Evolutionary conservation across 2,329 filamentous ascomycete genomes (phyloP).

Genomic region (Cladosporium sp.): DNA sequence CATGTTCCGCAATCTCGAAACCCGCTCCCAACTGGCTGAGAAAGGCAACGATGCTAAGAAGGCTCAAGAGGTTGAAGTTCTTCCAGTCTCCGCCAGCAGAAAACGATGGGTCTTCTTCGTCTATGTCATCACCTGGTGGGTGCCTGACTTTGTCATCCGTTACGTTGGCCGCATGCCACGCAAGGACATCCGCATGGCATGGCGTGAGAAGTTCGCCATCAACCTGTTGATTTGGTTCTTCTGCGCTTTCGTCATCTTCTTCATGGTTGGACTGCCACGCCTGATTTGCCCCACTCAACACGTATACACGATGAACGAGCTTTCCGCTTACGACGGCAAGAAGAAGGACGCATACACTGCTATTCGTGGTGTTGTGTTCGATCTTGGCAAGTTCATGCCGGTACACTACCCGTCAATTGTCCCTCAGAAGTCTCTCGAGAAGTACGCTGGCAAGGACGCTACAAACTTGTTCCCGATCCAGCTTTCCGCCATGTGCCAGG

Average conservation of each 20-base stretch:
- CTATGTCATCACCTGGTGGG: slow-evolving; percentile 79
- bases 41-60: slow-evolving; percentile 88
- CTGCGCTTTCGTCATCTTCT: slow-evolving; percentile 77
- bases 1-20: slow-evolving; percentile 98
- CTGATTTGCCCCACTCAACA: slow-evolving; percentile 90
- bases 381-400: slow-evolving; percentile 72
- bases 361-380: slow-evolving; percentile 87
- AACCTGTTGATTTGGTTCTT: slow-evolving; percentile 95
- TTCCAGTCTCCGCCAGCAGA: slow-evolving; percentile 73
- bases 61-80: slow-evolving; percentile 86
- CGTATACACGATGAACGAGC: slow-evolving; percentile 78
- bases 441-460: slow-evolving; percentile 87
- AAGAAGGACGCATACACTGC: slow-evolving; percentile 69
- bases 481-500: slow-evolving; percentile 86
- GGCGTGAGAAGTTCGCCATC: slow-evolving; percentile 97
- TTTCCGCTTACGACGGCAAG: slow-evolving; percentile 69
- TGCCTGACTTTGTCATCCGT: slow-evolving; percentile 82
- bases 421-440: slow-evolving; percentile 64
- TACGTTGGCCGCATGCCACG: slow-evolving; percentile 81
- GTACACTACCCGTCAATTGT: slow-evolving; percentile 75
- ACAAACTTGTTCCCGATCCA: slow-evolving; percentile 89
- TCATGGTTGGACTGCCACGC: slow-evolving; percentile 83
- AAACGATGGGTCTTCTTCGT: slow-evolving; percentile 90
- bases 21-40: slow-evolving; percentile 90
- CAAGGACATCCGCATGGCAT: slow-evolving; percentile 88